These are phyloP conservation scores for Striga asiatica DNA, from an alignment of 257 asterid genomes.

Conservation along the genomic window DNA sequence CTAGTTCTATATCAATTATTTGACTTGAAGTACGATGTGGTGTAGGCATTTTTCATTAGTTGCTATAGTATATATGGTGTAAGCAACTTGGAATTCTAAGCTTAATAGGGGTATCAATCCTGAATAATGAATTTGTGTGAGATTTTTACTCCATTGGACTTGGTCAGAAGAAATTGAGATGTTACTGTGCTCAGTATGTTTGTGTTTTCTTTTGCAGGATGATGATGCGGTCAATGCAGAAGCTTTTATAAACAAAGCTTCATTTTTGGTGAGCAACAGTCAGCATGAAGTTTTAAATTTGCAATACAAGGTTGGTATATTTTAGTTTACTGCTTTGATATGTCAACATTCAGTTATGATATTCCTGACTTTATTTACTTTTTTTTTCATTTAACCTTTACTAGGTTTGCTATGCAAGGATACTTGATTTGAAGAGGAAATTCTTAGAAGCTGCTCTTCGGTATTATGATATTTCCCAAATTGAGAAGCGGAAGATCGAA, in stretches of 20 bases:
- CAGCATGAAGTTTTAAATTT: slow-evolving; percentile 83
- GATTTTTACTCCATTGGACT: background rate
- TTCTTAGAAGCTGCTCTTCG: slow-evolving; percentile 98
- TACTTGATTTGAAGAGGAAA: slow-evolving; percentile 90
- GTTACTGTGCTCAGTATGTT: slow-evolving; percentile 9
- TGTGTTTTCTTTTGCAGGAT: slow-evolving; percentile 45
- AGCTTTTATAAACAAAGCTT: slow-evolving; percentile 94
- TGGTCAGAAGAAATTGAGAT: background rate
- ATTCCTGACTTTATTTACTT: background rate
- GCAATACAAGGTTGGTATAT: slow-evolving; percentile 68
- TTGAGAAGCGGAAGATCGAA: slow-evolving; percentile 90
- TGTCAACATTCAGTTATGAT: background rate
- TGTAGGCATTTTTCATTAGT: background rate
- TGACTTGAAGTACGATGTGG: background rate
- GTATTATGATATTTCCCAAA: slow-evolving; percentile 92
- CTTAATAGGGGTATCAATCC: background rate
- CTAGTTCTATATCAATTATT: background rate
- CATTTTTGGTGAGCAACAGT: slow-evolving; percentile 87
- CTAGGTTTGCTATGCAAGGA: slow-evolving; percentile 97
- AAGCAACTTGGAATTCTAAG: background rate
- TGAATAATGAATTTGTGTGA: background rate
- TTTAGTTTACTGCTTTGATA: slow-evolving; percentile 2
- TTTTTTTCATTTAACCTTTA: no score
- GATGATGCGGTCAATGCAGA: slow-evolving; percentile 98
- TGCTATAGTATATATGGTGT: background rate